Conservation (phyloP, 805 yeast genomes). For the Suhomyces emberorum region DNA sequence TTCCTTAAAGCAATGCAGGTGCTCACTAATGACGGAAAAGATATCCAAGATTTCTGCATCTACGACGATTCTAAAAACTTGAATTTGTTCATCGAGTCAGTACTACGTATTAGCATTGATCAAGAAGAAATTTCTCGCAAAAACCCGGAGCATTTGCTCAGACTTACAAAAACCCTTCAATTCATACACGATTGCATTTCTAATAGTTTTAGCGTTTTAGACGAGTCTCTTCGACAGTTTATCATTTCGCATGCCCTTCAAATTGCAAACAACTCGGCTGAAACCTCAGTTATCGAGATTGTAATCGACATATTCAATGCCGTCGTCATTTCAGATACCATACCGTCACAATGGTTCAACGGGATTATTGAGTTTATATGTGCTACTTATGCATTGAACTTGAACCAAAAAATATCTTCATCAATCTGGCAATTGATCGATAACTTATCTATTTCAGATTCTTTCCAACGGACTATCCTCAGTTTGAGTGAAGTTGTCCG, state of each 20-base stretch:
- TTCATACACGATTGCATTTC: slow-evolving; percentile 46
- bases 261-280: slow-evolving; percentile 40
- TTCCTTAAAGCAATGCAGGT: slow-evolving; percentile 46
- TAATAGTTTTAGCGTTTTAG: slow-evolving; percentile 45
- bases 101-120: not conserved
- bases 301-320: slow-evolving; percentile 43
- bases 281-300: slow-evolving; percentile 30
- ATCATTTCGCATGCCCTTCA: slow-evolving; percentile 33
- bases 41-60: slow-evolving; percentile 49
- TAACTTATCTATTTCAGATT: slow-evolving; percentile 35
- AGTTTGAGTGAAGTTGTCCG: slow-evolving; percentile 19
- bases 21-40: slow-evolving; percentile 52
- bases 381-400: slow-evolving; percentile 31
- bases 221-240: slow-evolving; percentile 29
- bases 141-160: slow-evolving; percentile 4
- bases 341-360: slow-evolving; percentile 41
- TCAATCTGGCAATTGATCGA: slow-evolving; percentile 37
- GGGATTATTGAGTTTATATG: slow-evolving; percentile 44
- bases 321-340: slow-evolving; percentile 41
- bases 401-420: slow-evolving; percentile 32
- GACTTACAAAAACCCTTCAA: slow-evolving; percentile 19
- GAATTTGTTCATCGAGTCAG: slow-evolving; percentile 11
- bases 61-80: slow-evolving; percentile 34
- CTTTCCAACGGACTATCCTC: slow-evolving; percentile 24
- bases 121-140: not conserved